Percentiles rank a stretch among this genome's conserved stretches.
These are phyloP conservation scores for Hanseniaspora nectarophila DNA, from an alignment of 805 yeast species.

Conservation along the genomic window DNA sequence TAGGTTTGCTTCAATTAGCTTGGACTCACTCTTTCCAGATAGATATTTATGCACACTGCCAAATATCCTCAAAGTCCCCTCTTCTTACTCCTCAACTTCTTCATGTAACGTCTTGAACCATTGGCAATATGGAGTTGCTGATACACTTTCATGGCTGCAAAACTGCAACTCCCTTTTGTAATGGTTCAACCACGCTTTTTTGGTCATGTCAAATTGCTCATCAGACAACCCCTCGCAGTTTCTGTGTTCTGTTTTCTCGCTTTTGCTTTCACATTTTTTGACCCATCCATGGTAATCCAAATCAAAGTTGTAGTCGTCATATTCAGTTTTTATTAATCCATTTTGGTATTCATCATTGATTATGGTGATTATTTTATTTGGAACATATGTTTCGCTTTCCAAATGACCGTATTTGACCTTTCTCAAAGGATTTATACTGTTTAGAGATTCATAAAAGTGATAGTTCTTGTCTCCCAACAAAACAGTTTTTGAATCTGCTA, in stretches of 20 bases:
- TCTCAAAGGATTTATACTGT: constrained; percentile 14
- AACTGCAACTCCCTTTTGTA: not conserved
- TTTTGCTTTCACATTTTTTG: constrained; percentile 7
- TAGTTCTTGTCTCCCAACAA: constrained; percentile 10
- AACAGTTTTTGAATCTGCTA: not conserved
- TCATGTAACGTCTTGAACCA: not conserved
- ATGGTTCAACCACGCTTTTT: not conserved
- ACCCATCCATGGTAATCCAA: constrained; percentile 6
- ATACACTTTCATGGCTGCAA: not conserved
- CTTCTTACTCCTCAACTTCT: not conserved
- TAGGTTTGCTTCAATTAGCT: not conserved
- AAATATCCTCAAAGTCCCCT: not conserved
- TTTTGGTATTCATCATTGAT: constrained; percentile 14
- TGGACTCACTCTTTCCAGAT: not conserved
- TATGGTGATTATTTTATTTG: constrained; percentile 8
- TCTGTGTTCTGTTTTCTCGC: constrained; percentile 2
- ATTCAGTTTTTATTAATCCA: constrained; percentile 5
- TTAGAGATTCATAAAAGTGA: constrained; percentile 10
- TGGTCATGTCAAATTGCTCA: not conserved
- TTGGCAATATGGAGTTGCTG: not conserved
- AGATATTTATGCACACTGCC: not conserved
- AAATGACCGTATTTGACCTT: constrained; percentile 15
- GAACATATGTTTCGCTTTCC: constrained; percentile 11
- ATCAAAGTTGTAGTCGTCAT: constrained; percentile 10
- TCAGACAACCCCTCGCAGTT: constrained; percentile 2